Conservation (phyloP, 2,329 filamentous ascomycete species). For the Pestalotiopsis sp. region DNA sequence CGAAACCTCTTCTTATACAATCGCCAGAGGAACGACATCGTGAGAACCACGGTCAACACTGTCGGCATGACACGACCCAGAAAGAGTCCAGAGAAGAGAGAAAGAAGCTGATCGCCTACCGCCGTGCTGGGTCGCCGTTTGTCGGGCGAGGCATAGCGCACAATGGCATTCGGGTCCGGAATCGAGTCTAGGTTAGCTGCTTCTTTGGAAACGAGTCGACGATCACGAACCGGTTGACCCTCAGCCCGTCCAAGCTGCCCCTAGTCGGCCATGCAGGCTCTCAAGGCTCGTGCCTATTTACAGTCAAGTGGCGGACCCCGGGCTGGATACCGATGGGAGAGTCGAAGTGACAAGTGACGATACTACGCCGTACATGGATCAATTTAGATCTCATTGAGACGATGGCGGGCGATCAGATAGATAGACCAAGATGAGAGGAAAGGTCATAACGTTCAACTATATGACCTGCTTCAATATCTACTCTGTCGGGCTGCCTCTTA, state of each 20-base stretch:
- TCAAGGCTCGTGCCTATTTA: background rate
- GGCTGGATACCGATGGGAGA: background rate
- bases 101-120: background rate
- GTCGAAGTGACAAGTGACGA: background rate
- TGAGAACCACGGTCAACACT: background rate
- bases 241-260: background rate
- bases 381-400: background rate
- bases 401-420: background rate
- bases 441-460: background rate
- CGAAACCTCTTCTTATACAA: background rate
- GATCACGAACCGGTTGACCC: slow-evolving; percentile 5
- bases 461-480: background rate
- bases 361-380: background rate
- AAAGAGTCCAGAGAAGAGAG: background rate
- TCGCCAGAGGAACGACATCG: background rate
- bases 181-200: background rate
- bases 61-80: background rate
- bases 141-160: background rate
- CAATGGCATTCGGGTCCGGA: background rate
- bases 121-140: background rate
- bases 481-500: background rate
- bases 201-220: background rate
- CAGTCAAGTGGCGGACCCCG: background rate
- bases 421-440: background rate
- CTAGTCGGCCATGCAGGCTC: background rate